Evolutionary conservation across 139 green algal genomes (phyloP), one percentile per base, ranked within the genome.

Genomic region (Auxenochlorella pyrenoidosa): DNA sequence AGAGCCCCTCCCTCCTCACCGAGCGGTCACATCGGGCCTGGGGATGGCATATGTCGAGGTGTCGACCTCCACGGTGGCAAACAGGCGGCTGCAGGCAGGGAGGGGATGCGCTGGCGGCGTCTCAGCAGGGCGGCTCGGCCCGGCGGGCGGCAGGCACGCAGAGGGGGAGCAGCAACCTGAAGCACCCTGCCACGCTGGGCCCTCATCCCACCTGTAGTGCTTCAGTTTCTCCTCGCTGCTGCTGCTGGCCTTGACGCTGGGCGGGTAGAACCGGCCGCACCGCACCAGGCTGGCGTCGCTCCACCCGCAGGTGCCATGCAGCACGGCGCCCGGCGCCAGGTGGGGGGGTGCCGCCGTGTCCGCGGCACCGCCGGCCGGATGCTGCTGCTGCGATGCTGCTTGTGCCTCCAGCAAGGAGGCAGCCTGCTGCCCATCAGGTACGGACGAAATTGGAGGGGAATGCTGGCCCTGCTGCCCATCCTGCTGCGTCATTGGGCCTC

Each of bases 21-120:
- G 83, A 0, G 43, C 8, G 1, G 82, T 89, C 59, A 60, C 40
- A 13, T 71, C 34, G 34, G 90, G 68, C 6, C 75, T 59, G 21
- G 87, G 90, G 60, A 94, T 94, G 40, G 91, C 85, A 54, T 93
- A 94, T 28, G 59, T 86, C 38, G 34, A 82, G 8, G 85, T 82
- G 78, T 94, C 89, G 0, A 94, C 88, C 77, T 94, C 79, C 43
- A 91, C 86, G 36, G 28, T 82, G 30, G 32, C 47, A 44, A 82
- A 70, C 12, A 34, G 32, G 16, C 76, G 38, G 72, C 72, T 59
- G 70, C 40, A 71, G 63, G 13, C 30, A 22, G 63, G 63, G 63
- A n/a, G n/a, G n/a, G n/a, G n/a, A n/a, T n/a, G n/a, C n/a, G n/a
- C n/a, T n/a, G n/a, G n/a, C n/a, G n/a, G n/a, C n/a, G n/a, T n/a